These are phyloP conservation scores for Chenopodium formosanum DNA, from an alignment of 148 eudicot genomes.

Conservation along the genomic window DNA sequence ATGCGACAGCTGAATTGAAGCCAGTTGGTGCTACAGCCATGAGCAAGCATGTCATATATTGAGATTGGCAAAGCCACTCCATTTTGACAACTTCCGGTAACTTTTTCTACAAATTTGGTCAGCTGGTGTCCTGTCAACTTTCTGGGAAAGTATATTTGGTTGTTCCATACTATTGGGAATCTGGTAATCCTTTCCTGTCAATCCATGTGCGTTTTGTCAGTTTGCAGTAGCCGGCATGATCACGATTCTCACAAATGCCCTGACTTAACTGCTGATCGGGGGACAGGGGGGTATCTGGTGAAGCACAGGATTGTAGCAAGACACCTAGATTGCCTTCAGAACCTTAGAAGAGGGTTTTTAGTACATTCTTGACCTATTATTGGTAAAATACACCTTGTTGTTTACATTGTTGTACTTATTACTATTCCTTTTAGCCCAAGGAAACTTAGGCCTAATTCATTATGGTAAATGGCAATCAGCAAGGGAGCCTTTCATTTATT, in stretches of 20 bases:
- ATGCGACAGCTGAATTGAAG: not conserved
- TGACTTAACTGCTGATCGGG: not conserved
- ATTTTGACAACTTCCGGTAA: constrained; percentile 9
- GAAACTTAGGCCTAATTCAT: not conserved
- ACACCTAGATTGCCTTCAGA: constrained; percentile 1
- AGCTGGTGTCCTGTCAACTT: not conserved
- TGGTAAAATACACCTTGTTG: not conserved
- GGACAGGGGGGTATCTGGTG: not conserved
- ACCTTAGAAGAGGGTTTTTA: not conserved
- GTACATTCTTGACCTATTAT: not conserved
- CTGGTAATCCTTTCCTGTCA: constrained; percentile 2
- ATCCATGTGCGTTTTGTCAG: not conserved
- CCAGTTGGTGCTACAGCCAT: not conserved
- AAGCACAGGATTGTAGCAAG: not conserved
- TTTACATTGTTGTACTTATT: not conserved
- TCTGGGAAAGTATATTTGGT: not conserved
- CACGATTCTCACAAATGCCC: not conserved
- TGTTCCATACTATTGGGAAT: not conserved
- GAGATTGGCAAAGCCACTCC: constrained; percentile 12
- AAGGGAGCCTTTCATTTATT: not conserved
- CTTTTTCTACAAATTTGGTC: not conserved
- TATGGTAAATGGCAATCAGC: not conserved
- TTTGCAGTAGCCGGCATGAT: not conserved
- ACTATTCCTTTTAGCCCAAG: not conserved
- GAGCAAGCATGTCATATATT: constrained; percentile 7